These are phyloP conservation scores for Didymella sp. DNA, from an alignment of 2,329 filamentous ascomycete species.

Conservation along the genomic window DNA sequence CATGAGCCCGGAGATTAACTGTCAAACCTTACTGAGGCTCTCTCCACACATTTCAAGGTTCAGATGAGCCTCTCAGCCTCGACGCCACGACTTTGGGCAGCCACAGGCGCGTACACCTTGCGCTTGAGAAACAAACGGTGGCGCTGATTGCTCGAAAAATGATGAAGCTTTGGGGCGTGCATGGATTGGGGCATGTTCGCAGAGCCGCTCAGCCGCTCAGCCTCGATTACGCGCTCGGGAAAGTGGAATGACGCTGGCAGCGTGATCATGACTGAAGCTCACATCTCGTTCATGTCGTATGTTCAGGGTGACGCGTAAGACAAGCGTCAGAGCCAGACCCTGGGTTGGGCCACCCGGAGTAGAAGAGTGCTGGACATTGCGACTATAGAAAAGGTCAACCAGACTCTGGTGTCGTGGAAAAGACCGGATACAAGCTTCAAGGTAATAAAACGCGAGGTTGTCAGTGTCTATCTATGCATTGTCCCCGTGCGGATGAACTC, in stretches of 20 bases:
- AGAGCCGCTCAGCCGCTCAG: conserved; percentile 8
- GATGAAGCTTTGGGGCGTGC: neutral
- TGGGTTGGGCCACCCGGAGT: neutral
- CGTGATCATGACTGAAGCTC: neutral
- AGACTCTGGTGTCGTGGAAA: too few species aligned
- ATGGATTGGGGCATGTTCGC: conserved; percentile 1
- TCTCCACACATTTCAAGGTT: conserved; percentile 13
- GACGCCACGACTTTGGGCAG: conserved; percentile 1
- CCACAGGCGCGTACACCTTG: conserved; percentile 3
- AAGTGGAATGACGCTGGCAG: neutral
- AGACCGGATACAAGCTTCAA: too few species aligned
- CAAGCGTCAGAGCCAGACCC: neutral
- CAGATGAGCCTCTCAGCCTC: conserved; percentile 16
- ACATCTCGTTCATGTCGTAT: neutral
- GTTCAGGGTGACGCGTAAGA: neutral
- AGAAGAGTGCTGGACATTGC: neutral
- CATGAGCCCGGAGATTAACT: conserved; percentile 27
- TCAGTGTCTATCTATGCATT: too few species aligned
- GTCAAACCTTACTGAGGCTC: conserved; percentile 31
- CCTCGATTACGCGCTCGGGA: conserved; percentile 11
- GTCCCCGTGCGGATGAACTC: too few species aligned
- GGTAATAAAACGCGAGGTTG: too few species aligned
- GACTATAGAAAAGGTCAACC: neutral
- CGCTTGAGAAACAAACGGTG: neutral
- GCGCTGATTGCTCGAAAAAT: neutral